A percentile compares a stretch with the other conserved stretches of the same genome.
phyloP scores from a whole-genome alignment of 305 asterid genomes.

The Fraxinus nigra region DNA sequence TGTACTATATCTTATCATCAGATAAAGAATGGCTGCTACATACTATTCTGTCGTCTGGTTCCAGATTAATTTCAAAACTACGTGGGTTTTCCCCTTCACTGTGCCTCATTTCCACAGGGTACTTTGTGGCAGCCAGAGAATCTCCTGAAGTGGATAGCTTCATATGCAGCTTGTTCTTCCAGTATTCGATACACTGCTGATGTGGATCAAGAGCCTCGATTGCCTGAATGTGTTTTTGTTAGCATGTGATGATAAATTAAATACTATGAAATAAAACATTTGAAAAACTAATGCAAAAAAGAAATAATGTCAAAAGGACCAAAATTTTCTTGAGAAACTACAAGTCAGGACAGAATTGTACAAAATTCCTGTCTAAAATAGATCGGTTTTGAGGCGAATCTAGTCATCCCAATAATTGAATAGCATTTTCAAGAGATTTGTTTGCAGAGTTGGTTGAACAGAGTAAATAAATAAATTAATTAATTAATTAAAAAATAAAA shows the following conservation, averaged over 20 bases:
- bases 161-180: slow-evolving; percentile 37
- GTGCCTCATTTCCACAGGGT: slow-evolving; percentile 24
- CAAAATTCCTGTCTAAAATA: neutral
- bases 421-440: neutral
- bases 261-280: neutral
- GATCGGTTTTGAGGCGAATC: neutral
- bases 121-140: slow-evolving; percentile 24
- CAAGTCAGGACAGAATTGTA: neutral
- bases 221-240: slow-evolving; percentile 27
- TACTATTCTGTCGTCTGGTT: slow-evolving; percentile 17
- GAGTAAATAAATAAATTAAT: neutral
- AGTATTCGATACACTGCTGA: slow-evolving; percentile 52
- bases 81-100: slow-evolving; percentile 9
- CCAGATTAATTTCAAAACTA: slow-evolving; percentile 17
- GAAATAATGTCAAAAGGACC: neutral
- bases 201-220: slow-evolving; percentile 64
- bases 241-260: slow-evolving; percentile 4
- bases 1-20: slow-evolving; percentile 30
- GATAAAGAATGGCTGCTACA: slow-evolving; percentile 28
- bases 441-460: neutral
- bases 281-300: slow-evolving; percentile 6
- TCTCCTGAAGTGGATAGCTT: slow-evolving; percentile 27
- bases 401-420: neutral
- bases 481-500: no score
- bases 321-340: neutral